Conservation (phyloP, 352 stramenopile species). For the Blastocystis hominis region DNA sequence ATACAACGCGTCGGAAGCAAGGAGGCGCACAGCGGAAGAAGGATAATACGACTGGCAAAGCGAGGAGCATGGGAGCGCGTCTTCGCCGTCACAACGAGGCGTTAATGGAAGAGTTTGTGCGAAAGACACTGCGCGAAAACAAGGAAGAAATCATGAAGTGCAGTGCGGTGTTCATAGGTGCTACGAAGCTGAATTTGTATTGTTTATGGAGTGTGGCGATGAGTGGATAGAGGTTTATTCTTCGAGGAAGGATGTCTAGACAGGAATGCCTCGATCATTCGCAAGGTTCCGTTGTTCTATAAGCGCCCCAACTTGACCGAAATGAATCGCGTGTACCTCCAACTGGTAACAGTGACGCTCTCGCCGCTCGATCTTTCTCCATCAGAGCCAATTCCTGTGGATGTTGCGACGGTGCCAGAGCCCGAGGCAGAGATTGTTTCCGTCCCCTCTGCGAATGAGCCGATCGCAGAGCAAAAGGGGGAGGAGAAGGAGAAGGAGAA, state of each 20-base stretch:
- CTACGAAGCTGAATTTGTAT: slow-evolving; percentile 68
- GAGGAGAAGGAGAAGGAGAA: slow-evolving; percentile 34
- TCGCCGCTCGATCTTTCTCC: neutral
- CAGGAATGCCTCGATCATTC: slow-evolving; percentile 67
- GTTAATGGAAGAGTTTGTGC: slow-evolving; percentile 71
- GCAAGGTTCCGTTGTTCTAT: slow-evolving; percentile 73
- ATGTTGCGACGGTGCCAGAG: neutral
- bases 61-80: slow-evolving; percentile 74
- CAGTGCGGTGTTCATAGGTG: slow-evolving; percentile 70
- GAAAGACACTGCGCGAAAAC: slow-evolving; percentile 67
- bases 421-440: neutral
- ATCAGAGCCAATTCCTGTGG: neutral
- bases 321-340: slow-evolving; percentile 38
- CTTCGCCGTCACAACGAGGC: slow-evolving; percentile 76
- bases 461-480: slow-evolving; percentile 15
- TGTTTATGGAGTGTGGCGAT: slow-evolving; percentile 57
- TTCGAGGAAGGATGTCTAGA: slow-evolving; percentile 28
- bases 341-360: slow-evolving; percentile 64
- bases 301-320: slow-evolving; percentile 76
- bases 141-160: slow-evolving; percentile 71
- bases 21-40: slow-evolving; percentile 72
- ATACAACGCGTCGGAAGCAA: slow-evolving; percentile 77
- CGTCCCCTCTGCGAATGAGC: neutral
- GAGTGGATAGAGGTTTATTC: neutral
- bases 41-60: slow-evolving; percentile 69